Base-by-base conservation (phyloP, 1,284 basidiomycete genomes). In the Rhodotorula sp. region DNA sequence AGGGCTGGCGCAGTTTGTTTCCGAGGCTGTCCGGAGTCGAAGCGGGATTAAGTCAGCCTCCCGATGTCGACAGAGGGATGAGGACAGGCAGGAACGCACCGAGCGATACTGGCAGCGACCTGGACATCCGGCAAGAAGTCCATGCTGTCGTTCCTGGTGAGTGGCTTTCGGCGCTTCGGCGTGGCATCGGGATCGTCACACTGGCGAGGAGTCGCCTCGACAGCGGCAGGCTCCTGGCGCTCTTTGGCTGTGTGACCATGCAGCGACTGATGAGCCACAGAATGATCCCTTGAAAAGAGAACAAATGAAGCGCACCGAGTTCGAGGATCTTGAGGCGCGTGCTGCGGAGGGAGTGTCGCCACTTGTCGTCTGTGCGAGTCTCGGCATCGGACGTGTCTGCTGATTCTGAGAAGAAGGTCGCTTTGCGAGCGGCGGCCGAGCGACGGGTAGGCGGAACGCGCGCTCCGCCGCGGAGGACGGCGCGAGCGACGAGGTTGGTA, bases 401-500 rank as follows among this genome's bases (percentile, higher is more conserved):
- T 15, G 63, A 56, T 0, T 55, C 72, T 5, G 48, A 6, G 31
- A 61, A 60, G 38, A 57, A 50, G 3, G 34, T 15, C 15, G 62
- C 48, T n/a, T 45, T 26, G 15, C 48, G 60, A 14, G 34, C 21
- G 28, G 45, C 31, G 28, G 57, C 16, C 48, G 66, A 48, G 10
- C 56, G 56, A 38, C 56, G 56, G 12, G 56, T 31, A 38, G 47
- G 21, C 55, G 60, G 19, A 18, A 45, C 19, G 66, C 45, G 34
- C 2, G 26, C 28, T 26, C 56, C 21, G 38, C 47, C 16, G 8
- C 60, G 59, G 10, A 74, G 57, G 62, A 75, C 66, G 23, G 69
- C 62, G 5, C 71, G 66, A 21, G 71, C 73, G 28, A 75, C 70
- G 38, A 64, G 59, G 68, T 72, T 70, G n/a, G 69, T 75, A 48